Evolutionary conservation across 1,284 basidiomycete genomes (phyloP), one percentile per base, ranked within the genome.

Genomic region (Clitocybe nebularis): DNA sequence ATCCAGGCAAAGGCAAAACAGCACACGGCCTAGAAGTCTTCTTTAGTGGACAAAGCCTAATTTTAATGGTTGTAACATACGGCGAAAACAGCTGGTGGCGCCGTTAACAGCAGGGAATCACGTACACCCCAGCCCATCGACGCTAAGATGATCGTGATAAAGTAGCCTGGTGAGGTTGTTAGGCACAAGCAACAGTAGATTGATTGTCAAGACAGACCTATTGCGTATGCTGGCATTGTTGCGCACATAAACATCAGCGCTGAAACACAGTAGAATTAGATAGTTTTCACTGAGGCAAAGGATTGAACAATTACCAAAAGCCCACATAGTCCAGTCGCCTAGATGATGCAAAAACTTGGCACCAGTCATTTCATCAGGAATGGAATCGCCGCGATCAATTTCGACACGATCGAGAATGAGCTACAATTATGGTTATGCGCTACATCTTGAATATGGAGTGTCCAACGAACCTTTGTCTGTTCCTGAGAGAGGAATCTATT

Each of bases 51-150:
- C n/a, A n/a, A n/a, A n/a, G n/a, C n/a, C n/a, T n/a, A n/a, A n/a
- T n/a, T n/a, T n/a, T n/a, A n/a, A n/a, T n/a, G n/a, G n/a, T n/a
- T n/a, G n/a, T 36, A 9, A 41, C 67, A 29, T 50, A 68, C 67
- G 17, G 64, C 66, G 32, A 64, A 60, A 7, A 63, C 51, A 49
- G 60, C 64, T 3, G 68, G 68, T 17, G 67, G 67, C 5, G 58
- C 51, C n/a, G 55, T 57, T 19, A 64, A 57, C 8, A 62, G 51
- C 3, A 62, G 41, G 1, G 62, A 48, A n/a, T 54, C 52, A 1
- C 54, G 57, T 26, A 61, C 39, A 35, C 56, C 56, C 59, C 63
- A 73, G 1, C 69, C 69, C 65, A 72, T 66, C 3, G 61, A 56
- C 14, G 54, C 46, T 22, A 70, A 53, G 20, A 72, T 66, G 35